Base-by-base conservation (phyloP, 2,329 filamentous ascomycete genomes). In the Fusarium setosum region DNA sequence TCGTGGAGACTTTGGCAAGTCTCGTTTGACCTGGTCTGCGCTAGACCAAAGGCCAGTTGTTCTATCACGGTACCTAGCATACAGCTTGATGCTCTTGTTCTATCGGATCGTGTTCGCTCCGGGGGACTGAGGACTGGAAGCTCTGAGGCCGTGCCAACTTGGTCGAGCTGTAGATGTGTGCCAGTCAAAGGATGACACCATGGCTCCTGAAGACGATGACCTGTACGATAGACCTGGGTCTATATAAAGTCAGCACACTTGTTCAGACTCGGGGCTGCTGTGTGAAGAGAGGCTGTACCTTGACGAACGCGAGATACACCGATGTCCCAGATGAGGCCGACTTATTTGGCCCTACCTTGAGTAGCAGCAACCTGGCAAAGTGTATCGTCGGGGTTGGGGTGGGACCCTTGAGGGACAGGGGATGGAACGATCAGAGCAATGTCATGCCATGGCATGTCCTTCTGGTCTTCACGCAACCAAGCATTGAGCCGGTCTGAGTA, bases 391-490 rank as follows among this genome's bases (percentile, higher is more conserved):
- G 29, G 3, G 17, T 5, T 24, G 13, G 32, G 1, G 11, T 15
- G 15, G 4, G 41, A 8, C 1, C 12, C 3, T 10, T 55, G 13
- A 0, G 17, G 11, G 8, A 6, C 13, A 4, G 44, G 24, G n/a
- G 34, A 21, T 6, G 2, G 1, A n/a, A 11, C 9, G 52, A 69
- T 8, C 6, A 24, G 61, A n/a, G 2, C 29, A 34, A 49, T 0
- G 9, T 1, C 21, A 7, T 70, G 2, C 52, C 55, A 71, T 0
- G 67, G 64, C 52, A 53, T 60, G 0, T 59, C 24, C 2, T 38
- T 47, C 0, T 17, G 41, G 12, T 0, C 10, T 47, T 70, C 56
- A 23, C 9, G 24, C 24, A 70, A 0, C 56, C 56, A 70, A 10
- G 32, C 26, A 6, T 55, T 64, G 5, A 48, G 4, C 0, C 4